Conservation (phyloP, 805 yeast species). For the Metschnikowia anglica region DNA sequence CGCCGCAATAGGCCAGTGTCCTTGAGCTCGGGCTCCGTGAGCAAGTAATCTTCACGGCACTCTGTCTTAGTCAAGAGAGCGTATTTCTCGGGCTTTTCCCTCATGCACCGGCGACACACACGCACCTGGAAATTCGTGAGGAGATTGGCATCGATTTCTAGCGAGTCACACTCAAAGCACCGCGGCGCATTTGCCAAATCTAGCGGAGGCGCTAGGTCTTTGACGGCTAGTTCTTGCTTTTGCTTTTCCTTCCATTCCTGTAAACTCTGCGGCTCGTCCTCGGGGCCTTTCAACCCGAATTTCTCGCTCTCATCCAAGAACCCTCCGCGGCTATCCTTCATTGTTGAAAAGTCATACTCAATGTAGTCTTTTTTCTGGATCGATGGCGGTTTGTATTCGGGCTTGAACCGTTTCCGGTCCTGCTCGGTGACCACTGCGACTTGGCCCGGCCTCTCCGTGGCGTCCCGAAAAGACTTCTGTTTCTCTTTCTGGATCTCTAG, state of each 20-base stretch:
- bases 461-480: slow-evolving; percentile 22
- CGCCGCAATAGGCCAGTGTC: slow-evolving; percentile 69
- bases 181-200: slow-evolving; percentile 73
- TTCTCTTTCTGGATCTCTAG: slow-evolving; percentile 40
- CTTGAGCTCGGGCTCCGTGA: slow-evolving; percentile 89
- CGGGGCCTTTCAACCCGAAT: slow-evolving; percentile 20
- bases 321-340: slow-evolving; percentile 88
- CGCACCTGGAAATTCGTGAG: slow-evolving; percentile 64
- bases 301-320: slow-evolving; percentile 45
- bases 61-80: slow-evolving; percentile 92
- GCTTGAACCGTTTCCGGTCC: slow-evolving; percentile 16
- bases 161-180: slow-evolving; percentile 78
- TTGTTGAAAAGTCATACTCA: slow-evolving; percentile 85
- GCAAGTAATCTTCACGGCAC: slow-evolving; percentile 84
- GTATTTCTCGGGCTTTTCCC: slow-evolving; percentile 79
- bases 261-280: slow-evolving; percentile 45
- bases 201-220: slow-evolving; percentile 68
- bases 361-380: slow-evolving; percentile 66
- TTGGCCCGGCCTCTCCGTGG: slow-evolving; percentile 8
- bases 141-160: slow-evolving; percentile 76
- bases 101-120: slow-evolving; percentile 79
- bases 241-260: slow-evolving; percentile 53
- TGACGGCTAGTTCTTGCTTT: slow-evolving; percentile 34
- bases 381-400: slow-evolving; percentile 28
- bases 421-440: slow-evolving; percentile 17